phyloP scores from a whole-genome alignment of 805 yeast genomes.

The Candida easanensis region DNA sequence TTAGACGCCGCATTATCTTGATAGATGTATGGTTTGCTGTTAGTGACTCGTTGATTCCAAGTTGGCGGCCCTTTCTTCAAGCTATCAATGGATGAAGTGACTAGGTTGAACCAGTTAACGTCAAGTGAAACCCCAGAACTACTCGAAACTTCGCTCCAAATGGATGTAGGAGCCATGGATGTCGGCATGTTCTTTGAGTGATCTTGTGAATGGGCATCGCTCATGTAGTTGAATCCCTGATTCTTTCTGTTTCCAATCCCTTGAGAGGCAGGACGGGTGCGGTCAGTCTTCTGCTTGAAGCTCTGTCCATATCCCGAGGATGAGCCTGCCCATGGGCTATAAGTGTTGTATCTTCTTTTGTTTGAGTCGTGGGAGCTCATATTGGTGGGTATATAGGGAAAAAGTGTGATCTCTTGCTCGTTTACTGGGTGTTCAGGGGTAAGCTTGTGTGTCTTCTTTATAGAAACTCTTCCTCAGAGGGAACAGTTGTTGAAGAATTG shows the following conservation, averaged over 20 bases:
- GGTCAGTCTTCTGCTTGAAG: too few relatives aligned
- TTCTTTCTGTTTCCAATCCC: not conserved
- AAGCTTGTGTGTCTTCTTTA: too few relatives aligned
- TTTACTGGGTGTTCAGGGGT: too few relatives aligned
- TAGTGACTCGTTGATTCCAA: conserved; percentile 2
- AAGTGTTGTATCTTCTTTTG: not conserved
- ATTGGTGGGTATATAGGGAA: not conserved
- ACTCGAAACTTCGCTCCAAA: conserved; percentile 13
- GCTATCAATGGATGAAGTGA: conserved; percentile 1
- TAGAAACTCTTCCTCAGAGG: too few relatives aligned
- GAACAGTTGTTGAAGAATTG: not conserved
- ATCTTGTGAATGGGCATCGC: not conserved
- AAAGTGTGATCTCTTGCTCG: too few relatives aligned
- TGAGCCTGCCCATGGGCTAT: not conserved
- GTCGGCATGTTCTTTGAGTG: not conserved
- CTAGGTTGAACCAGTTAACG: not conserved
- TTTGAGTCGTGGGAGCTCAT: not conserved
- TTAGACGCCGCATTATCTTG: not conserved
- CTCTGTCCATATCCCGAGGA: not conserved
- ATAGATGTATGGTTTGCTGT: not conserved
- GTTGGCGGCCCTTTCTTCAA: conserved; percentile 7
- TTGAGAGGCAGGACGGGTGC: not conserved
- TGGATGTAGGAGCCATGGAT: conserved; percentile 4
- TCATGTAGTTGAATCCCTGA: not conserved
- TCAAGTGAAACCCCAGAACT: conserved; percentile 13